Base-by-base conservation (phyloP, 2,329 filamentous ascomycete species). In the Fusarium anguioides region DNA sequence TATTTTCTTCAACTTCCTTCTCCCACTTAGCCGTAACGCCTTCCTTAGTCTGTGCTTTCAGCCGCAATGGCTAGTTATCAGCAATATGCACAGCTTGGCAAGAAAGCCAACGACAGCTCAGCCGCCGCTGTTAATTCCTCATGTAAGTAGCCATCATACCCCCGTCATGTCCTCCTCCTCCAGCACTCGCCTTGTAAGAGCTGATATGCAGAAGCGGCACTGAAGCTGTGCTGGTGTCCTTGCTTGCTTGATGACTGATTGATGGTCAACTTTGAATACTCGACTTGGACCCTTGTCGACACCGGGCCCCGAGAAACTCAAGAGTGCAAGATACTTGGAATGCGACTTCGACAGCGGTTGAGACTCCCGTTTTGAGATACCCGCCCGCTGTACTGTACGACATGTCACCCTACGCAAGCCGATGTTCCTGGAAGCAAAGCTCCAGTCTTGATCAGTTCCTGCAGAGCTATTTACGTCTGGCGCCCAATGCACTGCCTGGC, bases 51-150 rank as follows among this genome's bases (percentile, higher is more conserved):
- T 52, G 45, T 41, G 37, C 50, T 27, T 39, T 40, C 37, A 37
- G 66, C 64, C 51, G 61, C 60, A 40, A 74, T 74, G 71, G 71
- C 70, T 61, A 74, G 70, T 64, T 74, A 70, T 68, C 70, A 74
- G 56, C 68, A 72, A 45, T 70, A 74, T 47, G 70, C 71, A 36
- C 70, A 72, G 61, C 66, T 72, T 58, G 68, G 68, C 39, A 72
- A 73, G 49, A 60, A 63, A 42, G 50, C 62, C 50, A 65, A 68
- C 61, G 47, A 58, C 61, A 62, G 40, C 68, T 72, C 66, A 69
- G 66, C 66, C 61, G 66, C 66, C 46, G 47, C 52, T 44, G 58
- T 56, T n/a, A 66, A 65, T 42, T 69, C 44, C 18, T 36, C 60
- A 37, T 63, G 60, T 63, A 63, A 63, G 60, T 33, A 41, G 23